Base-by-base conservation (phyloP, 495 filamentous ascomycete species). In the Hyaloscypha hepaticicola region DNA sequence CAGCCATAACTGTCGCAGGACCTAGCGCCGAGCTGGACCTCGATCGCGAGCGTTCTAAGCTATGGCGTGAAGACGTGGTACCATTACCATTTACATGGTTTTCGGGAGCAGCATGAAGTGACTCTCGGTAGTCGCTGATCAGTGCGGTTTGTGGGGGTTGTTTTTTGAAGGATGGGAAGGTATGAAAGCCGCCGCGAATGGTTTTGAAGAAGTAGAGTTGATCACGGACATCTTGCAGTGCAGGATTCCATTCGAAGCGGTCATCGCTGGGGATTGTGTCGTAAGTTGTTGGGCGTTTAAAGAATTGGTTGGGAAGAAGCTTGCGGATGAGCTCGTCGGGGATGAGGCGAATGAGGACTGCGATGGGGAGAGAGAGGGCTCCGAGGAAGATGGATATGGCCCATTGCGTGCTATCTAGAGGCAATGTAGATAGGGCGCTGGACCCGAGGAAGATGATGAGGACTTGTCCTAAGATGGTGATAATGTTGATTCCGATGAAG, bases 401-500 rank as follows among this genome's bases (percentile, higher is more conserved):
- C 91, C 91, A 95, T 70, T 93, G 87, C 11, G 77, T 71, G 28
- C 87, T 87, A 63, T 86, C 81, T 29, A 93, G 79, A 5, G 75
- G 76, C 22, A 70, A 77, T 38, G 89, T 85, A 14, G 82, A 82
- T 71, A 95, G 91, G 0, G 91, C 91, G 56, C 75, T 67, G 11
- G 90, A 88, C 65, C 91, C 91, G 50, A 94, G 80, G 62, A 90
- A 91, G 50, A 94, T 77, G 69, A 95, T 95, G 76, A 91, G 74
- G 27, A 91, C 73, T 69, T 95, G 91, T 7, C 91, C 91, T 41
- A 86, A 91, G 61, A 96, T 76, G 79, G 96, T 97, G 71, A 96
- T 85, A 24, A 85, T 58, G 66, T 91, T 90, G 69, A 97, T 96
- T 50, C 80, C 77, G 59, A 94, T 83, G 77, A 96, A 97, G 79